Conservation (phyloP, 192 early-diverging fungal species). For the Spinellus fusiger region DNA sequence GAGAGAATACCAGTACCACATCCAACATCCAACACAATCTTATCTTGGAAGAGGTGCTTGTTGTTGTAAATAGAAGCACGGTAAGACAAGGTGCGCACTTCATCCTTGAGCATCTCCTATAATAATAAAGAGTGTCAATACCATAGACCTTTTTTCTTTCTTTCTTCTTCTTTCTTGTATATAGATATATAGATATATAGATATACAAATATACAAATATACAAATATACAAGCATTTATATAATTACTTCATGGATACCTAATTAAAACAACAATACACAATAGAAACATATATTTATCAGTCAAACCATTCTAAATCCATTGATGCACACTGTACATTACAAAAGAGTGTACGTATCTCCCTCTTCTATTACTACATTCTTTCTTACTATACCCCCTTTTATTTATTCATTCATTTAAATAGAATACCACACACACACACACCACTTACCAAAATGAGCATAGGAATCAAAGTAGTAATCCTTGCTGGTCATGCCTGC, state of each 20-base stretch:
- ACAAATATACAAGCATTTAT: background rate
- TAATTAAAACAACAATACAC: too few species aligned
- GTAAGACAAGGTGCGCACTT: constrained; percentile 90
- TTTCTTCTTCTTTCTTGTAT: background rate
- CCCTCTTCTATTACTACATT: background rate
- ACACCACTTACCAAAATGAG: constrained; percentile 76
- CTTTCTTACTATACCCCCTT: constrained; percentile 16
- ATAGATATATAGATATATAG: background rate
- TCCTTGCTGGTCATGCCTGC: constrained; percentile 38
- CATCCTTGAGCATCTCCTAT: constrained; percentile 96
- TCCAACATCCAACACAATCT: constrained; percentile 98
- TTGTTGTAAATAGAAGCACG: constrained; percentile 93
- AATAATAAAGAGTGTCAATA: background rate
- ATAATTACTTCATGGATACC: constrained; percentile 18
- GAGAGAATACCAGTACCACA: constrained; percentile 98
- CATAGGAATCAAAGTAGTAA: constrained; percentile 99
- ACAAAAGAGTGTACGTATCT: too few species aligned
- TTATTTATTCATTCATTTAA: too few species aligned
- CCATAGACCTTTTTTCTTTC: background rate
- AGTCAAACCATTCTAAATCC: too few species aligned
- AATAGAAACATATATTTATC: too few species aligned
- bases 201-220: background rate
- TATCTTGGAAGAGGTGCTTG: constrained; percentile 93
- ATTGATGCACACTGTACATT: too few species aligned
- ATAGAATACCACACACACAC: too few species aligned